Conservation (phyloP, 1,284 basidiomycete species). For the Ceratobasidium sp. region DNA sequence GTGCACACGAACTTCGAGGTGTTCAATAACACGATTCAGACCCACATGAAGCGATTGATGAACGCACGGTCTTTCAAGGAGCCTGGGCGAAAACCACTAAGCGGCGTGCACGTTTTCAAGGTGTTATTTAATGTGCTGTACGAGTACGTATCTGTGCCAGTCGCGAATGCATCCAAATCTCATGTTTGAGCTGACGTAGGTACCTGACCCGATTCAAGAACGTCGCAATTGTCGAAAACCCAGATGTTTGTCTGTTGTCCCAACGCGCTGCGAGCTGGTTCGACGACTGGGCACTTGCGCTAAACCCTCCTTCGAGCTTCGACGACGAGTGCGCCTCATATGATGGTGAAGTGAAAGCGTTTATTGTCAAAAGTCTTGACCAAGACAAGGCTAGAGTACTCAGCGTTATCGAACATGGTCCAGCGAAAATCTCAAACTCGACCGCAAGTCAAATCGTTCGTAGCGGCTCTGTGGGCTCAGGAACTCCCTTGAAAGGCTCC, state of each 20-base stretch:
- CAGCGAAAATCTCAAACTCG: slow-evolving; percentile 49
- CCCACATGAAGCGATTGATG: slow-evolving; percentile 63
- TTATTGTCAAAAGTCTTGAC: slow-evolving; percentile 60
- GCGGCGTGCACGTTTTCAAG: slow-evolving; percentile 64
- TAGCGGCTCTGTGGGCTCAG: slow-evolving; percentile 45
- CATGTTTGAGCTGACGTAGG: slow-evolving; percentile 56
- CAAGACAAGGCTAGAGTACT: slow-evolving; percentile 59
- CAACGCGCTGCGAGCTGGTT: slow-evolving; percentile 63
- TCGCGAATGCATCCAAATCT: not conserved
- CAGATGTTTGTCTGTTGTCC: slow-evolving; percentile 62
- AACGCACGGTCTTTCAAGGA: slow-evolving; percentile 62
- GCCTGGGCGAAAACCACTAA: slow-evolving; percentile 51
- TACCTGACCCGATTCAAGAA: slow-evolving; percentile 74
- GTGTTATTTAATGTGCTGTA: slow-evolving; percentile 65
- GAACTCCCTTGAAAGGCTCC: slow-evolving; percentile 54
- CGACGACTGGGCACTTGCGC: slow-evolving; percentile 62
- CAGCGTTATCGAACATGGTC: slow-evolving; percentile 59
- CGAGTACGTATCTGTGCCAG: slow-evolving; percentile 62
- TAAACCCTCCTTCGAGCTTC: slow-evolving; percentile 59
- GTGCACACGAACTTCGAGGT: slow-evolving; percentile 67
- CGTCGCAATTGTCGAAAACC: slow-evolving; percentile 63
- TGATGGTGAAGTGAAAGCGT: slow-evolving; percentile 53
- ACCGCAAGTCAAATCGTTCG: not conserved
- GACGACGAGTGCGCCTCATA: slow-evolving; percentile 55
- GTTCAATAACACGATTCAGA: slow-evolving; percentile 62